Base-by-base conservation (phyloP, 768 basidiomycete genomes). In the Agrocybe chaxingu region DNA sequence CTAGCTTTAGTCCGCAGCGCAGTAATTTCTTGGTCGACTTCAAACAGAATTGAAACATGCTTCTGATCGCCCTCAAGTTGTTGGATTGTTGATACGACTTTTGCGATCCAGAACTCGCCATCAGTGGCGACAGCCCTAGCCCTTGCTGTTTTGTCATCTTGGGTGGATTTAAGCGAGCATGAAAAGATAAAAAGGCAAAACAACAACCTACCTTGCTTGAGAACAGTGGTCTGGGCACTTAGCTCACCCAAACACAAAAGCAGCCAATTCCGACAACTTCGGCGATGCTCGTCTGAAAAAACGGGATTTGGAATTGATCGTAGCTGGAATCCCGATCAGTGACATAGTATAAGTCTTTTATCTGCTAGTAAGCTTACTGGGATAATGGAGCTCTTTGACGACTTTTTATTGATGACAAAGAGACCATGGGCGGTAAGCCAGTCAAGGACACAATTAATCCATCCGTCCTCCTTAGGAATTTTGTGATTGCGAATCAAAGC, bases 361-460 rank as follows among this genome's bases (percentile, higher is more conserved):
- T 24, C 7, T 13, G 38, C 29, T 35, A 43, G 32, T 9, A 8
- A 19, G 75, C 87, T 55, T 64, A 92, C 89, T 58, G 77, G 77
- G 50, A 65, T 57, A 56, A 82, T 74, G 1, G 71, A 54, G 52
- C 78, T 87, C 64, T 87, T 89, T 50, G 80, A 78, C 18, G 83
- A 81, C 62, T 81, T 82, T 69, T 90, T 93, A 57, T 78, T 78
- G 55, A 92, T 68, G 13, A 78, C 65, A 63, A 92, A 97, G 40
- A 96, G 77, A 0, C 92, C 94, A 53, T 97, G 77, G 6, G 92
- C 78, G 53, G 79, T 67, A 38, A 97, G 73, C 80, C 92, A 97
- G 53, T 95, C 83, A 24, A 98, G 73, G 47, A 94, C 70, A 8
- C 74, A 70, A 48, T 78, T 74, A 13, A 95, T 73, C 85, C 92